These are phyloP conservation scores for Drechslerella dactyloides DNA, from an alignment of 2,329 filamentous ascomycete species.

Conservation along the genomic window DNA sequence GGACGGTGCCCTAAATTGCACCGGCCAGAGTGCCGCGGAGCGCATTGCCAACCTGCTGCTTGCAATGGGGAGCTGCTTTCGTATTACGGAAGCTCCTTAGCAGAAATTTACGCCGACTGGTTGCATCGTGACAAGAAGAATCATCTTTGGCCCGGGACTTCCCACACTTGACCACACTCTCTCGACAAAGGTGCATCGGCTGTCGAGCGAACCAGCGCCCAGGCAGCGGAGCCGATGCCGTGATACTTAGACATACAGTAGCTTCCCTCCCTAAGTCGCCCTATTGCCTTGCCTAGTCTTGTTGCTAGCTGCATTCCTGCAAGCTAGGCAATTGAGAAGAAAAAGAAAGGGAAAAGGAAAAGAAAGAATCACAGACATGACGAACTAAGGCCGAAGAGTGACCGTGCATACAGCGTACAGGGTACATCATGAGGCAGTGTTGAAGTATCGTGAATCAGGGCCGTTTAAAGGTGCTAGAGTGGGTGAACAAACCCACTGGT, in stretches of 20 bases:
- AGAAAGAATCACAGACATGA: constrained; percentile 40
- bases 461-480: constrained; percentile 7
- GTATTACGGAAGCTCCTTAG: constrained; percentile 30
- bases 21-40: too few relatives aligned
- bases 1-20: background rate
- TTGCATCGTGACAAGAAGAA: constrained; percentile 34
- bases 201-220: constrained; percentile 36
- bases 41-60: background rate
- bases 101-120: constrained; percentile 22
- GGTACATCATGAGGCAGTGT: constrained; percentile 47
- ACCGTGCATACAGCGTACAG: constrained; percentile 39
- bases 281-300: constrained; percentile 12
- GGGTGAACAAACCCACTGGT: background rate
- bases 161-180: constrained; percentile 44
- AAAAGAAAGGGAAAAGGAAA: too few relatives aligned
- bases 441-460: constrained; percentile 26
- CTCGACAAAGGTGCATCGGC: constrained; percentile 37
- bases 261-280: constrained; percentile 27
- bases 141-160: constrained; percentile 21
- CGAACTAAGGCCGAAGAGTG: constrained; percentile 31
- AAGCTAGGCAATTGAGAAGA: constrained; percentile 22
- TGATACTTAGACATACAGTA: constrained; percentile 29
- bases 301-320: constrained; percentile 40
- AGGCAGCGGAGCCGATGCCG: constrained; percentile 45
- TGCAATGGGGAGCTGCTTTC: constrained; percentile 37